These are phyloP conservation scores for Amaranthus tricolor DNA, from an alignment of 179 eudicot species.

Conservation along the genomic window DNA sequence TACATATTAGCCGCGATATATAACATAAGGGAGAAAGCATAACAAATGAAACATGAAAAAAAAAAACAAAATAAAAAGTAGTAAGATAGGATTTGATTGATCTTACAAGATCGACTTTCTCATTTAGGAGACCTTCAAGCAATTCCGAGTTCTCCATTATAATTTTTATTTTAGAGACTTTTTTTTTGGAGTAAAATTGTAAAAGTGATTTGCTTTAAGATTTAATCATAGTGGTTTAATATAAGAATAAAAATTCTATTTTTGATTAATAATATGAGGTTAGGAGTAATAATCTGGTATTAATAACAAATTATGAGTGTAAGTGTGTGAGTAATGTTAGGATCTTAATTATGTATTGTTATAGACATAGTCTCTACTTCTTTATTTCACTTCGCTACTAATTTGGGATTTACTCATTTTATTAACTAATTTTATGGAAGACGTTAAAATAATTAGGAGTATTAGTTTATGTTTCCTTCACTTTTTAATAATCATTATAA, in stretches of 20 bases:
- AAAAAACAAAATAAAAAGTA: neutral
- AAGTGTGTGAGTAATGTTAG: too few relatives aligned
- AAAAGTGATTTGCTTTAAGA: neutral
- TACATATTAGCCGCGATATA: too few relatives aligned
- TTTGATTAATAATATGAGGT: neutral
- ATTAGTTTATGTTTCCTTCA: too few relatives aligned
- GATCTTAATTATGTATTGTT: too few relatives aligned
- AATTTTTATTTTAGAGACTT: neutral
- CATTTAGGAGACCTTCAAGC: constrained; percentile 48
- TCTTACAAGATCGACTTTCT: constrained; percentile 61
- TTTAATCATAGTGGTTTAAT: neutral
- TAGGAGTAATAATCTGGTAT: neutral
- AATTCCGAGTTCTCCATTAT: constrained; percentile 14
- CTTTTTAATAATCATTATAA: too few relatives aligned
- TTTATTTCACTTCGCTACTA: too few relatives aligned
- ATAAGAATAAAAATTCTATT: neutral
- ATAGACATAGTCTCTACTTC: too few relatives aligned
- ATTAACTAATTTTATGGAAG: too few relatives aligned
- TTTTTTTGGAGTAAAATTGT: neutral
- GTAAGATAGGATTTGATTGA: neutral
- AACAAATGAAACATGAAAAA: neutral
- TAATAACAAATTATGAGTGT: neutral
- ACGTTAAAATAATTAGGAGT: too few relatives aligned
- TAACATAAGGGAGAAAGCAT: neutral
- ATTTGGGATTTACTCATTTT: too few relatives aligned